phyloP scores from a whole-genome alignment of 2,329 filamentous ascomycete species.

The Chaetoscypha palmicola region DNA sequence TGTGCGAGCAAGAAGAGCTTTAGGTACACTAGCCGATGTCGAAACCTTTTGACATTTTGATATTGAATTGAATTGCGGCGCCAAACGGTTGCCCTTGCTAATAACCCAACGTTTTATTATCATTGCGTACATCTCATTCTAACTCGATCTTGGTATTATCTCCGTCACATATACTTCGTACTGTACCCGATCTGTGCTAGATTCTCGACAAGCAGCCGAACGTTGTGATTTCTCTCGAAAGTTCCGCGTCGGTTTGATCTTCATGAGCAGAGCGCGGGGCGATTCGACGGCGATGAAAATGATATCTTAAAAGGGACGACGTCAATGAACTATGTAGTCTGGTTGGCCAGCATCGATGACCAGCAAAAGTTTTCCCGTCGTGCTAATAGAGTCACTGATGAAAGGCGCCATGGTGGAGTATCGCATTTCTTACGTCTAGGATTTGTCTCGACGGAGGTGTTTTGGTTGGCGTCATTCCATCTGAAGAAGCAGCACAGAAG shows the following conservation, averaged over 20 bases:
- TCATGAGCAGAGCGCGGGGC: neutral
- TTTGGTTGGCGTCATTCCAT: neutral
- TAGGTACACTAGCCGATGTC: neutral
- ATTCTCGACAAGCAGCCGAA: neutral
- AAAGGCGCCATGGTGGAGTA: too few relatives aligned
- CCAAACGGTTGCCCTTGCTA: neutral
- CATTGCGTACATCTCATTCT: conserved; percentile 2
- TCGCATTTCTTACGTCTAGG: too few relatives aligned
- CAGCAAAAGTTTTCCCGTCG: too few relatives aligned
- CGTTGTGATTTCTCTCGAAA: neutral
- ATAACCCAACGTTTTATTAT: conserved; percentile 3
- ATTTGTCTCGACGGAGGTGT: too few relatives aligned
- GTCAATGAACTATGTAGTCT: neutral
- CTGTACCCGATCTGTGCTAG: neutral
- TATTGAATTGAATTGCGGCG: neutral
- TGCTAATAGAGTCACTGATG: too few relatives aligned
- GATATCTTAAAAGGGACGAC: neutral
- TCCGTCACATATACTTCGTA: conserved; percentile 1
- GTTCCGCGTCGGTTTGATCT: neutral
- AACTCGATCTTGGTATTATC: neutral
- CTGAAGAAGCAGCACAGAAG: neutral
- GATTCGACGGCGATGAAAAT: neutral
- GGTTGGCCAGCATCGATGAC: too few relatives aligned
- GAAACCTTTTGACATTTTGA: neutral
- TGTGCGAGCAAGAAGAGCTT: neutral